A percentile compares a stretch with the other conserved stretches of the same genome.
Evolutionary conservation across 306 rosid genomes (phyloP).

Genomic region (Casuarina cunninghamiana): DNA sequence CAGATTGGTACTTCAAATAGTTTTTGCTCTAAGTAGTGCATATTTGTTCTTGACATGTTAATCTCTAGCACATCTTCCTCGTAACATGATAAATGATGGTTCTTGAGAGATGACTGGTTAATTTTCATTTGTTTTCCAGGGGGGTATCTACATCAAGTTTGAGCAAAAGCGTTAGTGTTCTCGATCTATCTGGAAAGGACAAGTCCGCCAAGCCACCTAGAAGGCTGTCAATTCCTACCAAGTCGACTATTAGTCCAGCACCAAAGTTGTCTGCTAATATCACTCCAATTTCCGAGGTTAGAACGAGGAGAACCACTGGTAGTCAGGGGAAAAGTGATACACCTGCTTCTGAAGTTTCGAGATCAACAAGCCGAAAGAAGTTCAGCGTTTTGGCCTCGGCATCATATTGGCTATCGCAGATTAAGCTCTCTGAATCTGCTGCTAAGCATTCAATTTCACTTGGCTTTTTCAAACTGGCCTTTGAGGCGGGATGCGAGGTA

Average conservation of each 20-base stretch:
- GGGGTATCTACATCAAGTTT: constrained; percentile 52
- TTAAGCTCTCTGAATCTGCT: constrained; percentile 81
- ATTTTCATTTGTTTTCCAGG: constrained; percentile 37
- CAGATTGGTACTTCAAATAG: too few species aligned
- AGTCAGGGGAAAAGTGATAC: constrained; percentile 59
- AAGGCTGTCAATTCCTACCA: constrained; percentile 75
- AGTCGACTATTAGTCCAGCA: constrained; percentile 50
- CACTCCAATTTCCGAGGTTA: constrained; percentile 74
- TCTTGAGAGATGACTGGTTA: not conserved
- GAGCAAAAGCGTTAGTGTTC: constrained; percentile 71
- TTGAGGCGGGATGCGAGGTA: constrained; percentile 91
- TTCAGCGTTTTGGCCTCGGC: constrained; percentile 61
- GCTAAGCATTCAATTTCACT: constrained; percentile 75
- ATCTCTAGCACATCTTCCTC: not conserved
- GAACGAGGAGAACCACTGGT: constrained; percentile 40
- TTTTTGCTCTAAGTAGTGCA: not conserved
- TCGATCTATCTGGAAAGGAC: constrained; percentile 77
- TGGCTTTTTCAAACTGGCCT: constrained; percentile 82
- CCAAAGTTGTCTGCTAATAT: constrained; percentile 49
- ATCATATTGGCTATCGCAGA: constrained; percentile 84
- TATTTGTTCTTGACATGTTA: not conserved
- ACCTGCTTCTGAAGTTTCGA: constrained; percentile 61
- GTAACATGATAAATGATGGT: not conserved
- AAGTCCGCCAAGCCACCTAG: constrained; percentile 87
- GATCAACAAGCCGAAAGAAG: constrained; percentile 49